Base-by-base conservation (phyloP, 345 rosid genomes). In the Syzygium jambos region DNA sequence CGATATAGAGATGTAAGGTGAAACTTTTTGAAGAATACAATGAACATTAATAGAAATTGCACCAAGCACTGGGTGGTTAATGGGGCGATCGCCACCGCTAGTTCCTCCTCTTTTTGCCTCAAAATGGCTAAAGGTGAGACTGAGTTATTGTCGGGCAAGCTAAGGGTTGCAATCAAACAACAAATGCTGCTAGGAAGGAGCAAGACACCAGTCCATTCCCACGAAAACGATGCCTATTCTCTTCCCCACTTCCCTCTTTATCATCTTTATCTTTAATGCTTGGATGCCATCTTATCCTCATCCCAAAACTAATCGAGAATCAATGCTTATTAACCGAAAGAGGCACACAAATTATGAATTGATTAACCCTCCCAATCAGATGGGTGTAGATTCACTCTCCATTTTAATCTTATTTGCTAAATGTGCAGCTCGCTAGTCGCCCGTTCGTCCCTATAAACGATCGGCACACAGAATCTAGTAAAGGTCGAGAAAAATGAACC, bases 81-180 rank as follows among this genome's bases (percentile, higher is more conserved):
- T 43, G 46, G 46, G 46, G 46, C 46, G 46, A 43, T 59, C 7
- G 65, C 65, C 65, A 59, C 65, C 65, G 16, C 30, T 25, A 27
- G 65, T 30, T 59, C 65, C 30, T 59, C 30, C 65, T 59, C 52
- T 59, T 59, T 59, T 59, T 29, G 30, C 30, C 65, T n/a, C 27
- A 14, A 27, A 27, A 59, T 59, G 65, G 27, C 65, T 11, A 51
- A 59, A 3, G 43, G 12, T 16, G 78, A 65, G 78, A 16, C 22
- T 16, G 43, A 30, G 43, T 30, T 65, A 30, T 65, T 65, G 78
- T 65, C 78, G 30, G 68, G 78, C 88, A 89, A 65, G 91, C 87
- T 87, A 87, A 84, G 90, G 84, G 92, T 91, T 80, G 23, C 94
- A 86, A 92, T 92, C 95, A 85, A 89, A 90, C 91, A 90, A 78